A percentile compares a stretch with the other conserved stretches of the same genome.
Evolutionary conservation across 1,284 basidiomycete genomes (phyloP).

Genomic region (Rhodotorula sp.): DNA sequence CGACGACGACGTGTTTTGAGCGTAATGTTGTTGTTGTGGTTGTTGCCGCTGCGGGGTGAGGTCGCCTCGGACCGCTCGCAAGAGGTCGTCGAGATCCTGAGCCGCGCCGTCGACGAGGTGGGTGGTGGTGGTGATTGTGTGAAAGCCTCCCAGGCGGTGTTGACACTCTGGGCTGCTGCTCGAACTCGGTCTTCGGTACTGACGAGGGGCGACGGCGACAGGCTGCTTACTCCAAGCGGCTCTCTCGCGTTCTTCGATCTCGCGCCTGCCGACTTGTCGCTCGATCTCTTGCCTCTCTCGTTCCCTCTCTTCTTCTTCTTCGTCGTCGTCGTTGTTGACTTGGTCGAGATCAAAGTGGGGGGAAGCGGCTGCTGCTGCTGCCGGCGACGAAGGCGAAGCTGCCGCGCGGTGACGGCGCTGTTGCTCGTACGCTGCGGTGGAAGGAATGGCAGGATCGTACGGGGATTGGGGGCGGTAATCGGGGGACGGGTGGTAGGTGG

Average conservation of each 20-base stretch:
- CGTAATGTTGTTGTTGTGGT: too few species aligned
- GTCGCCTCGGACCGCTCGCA: too few species aligned
- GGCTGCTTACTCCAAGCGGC: slow-evolving; percentile 22
- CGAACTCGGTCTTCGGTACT: too few species aligned
- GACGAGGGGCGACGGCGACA: too few species aligned
- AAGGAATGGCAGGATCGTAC: neutral
- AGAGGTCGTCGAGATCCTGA: too few species aligned
- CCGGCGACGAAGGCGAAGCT: neutral
- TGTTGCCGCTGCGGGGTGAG: too few species aligned
- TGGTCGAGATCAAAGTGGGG: neutral
- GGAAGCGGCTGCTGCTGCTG: neutral
- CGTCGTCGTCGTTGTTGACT: too few species aligned
- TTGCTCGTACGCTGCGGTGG: neutral
- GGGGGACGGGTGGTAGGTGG: neutral
- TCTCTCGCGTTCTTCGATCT: slow-evolving; percentile 23
- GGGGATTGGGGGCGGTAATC: neutral
- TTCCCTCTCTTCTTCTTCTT: neutral
- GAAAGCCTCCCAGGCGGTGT: too few species aligned
- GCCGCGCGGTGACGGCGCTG: neutral
- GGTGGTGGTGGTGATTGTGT: too few species aligned
- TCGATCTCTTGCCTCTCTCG: slow-evolving; percentile 9
- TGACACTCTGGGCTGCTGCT: too few species aligned
- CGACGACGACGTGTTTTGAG: too few species aligned
- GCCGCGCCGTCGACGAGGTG: too few species aligned
- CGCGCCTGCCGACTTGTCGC: slow-evolving; percentile 15